These are phyloP conservation scores for Coriolopsis trogii DNA, from an alignment of 1,284 basidiomycete species.

Conservation along the genomic window DNA sequence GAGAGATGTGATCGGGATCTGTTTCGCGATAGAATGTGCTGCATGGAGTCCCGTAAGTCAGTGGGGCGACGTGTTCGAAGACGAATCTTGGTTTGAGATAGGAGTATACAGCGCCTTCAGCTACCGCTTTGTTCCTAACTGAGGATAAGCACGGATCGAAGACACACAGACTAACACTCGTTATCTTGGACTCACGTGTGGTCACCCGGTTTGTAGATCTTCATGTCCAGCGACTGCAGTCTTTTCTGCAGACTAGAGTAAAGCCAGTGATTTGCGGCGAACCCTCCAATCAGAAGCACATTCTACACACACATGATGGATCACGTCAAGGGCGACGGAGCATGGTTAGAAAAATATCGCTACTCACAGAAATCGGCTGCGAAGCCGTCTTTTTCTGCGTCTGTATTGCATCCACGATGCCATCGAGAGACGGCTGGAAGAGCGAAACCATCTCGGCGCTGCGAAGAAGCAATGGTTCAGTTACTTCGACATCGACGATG, in stretches of 20 bases:
- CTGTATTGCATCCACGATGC: conserved; percentile 37
- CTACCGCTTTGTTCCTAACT: conserved; percentile 33
- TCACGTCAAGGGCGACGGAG: not conserved
- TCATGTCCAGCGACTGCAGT: conserved; percentile 35
- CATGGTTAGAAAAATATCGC: not conserved
- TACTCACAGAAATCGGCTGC: not conserved
- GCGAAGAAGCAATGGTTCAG: not conserved
- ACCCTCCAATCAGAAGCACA: conserved; percentile 42
- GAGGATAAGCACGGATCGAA: not conserved
- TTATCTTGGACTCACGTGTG: conserved; percentile 32
- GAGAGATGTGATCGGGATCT: conserved; percentile 12
- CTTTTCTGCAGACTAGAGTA: conserved; percentile 32
- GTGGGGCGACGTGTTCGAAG: conserved; percentile 36
- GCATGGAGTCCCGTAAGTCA: conserved; percentile 39
- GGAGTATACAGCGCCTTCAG: conserved; percentile 39
- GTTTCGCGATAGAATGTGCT: not conserved
- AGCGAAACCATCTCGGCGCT: conserved; percentile 40
- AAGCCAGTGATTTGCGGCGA: conserved; percentile 42
- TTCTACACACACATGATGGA: conserved; percentile 32
- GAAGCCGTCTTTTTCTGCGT: conserved; percentile 29
- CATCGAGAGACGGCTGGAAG: conserved; percentile 42
- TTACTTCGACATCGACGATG: not conserved
- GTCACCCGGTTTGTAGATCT: conserved; percentile 45
- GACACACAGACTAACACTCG: no score
- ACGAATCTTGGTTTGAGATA: conserved; percentile 41